phyloP scores from a whole-genome alignment of 2,329 filamentous ascomycete genomes.

The Zasmidium cellare region DNA sequence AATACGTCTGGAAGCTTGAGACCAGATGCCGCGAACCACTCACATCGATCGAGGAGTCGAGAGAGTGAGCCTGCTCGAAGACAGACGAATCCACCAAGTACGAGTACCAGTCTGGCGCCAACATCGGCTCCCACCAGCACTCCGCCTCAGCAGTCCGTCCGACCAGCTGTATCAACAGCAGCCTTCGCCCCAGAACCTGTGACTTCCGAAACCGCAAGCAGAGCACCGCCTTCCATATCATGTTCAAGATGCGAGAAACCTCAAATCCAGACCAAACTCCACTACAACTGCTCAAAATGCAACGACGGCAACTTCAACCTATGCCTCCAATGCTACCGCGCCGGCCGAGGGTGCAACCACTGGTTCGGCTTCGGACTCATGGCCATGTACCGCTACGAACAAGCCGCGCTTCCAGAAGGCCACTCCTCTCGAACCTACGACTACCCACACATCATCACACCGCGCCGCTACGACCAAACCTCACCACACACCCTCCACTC shows the following conservation, averaged over 20 bases:
- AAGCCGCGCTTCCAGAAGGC: conserved; percentile 41
- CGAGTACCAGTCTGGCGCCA: conserved; percentile 6
- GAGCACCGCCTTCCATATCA: conserved; percentile 59
- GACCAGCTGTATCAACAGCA: conserved; percentile 24
- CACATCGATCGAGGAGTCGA: conserved; percentile 6
- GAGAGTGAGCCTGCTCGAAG: conserved; percentile 8
- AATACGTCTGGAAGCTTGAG: conserved; percentile 15
- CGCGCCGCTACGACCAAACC: conserved; percentile 45
- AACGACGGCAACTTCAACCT: conserved; percentile 72
- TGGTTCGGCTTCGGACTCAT: conserved; percentile 86
- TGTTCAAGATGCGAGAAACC: conserved; percentile 70
- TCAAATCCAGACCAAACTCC: conserved; percentile 80
- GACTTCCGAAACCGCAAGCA: conserved; percentile 43
- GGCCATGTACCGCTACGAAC: conserved; percentile 54
- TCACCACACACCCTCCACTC: conserved; percentile 57
- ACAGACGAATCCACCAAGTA: conserved; percentile 5
- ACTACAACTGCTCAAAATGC: conserved; percentile 79
- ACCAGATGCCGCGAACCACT: conserved; percentile 4
- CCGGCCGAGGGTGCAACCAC: conserved; percentile 73
- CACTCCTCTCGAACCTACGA: conserved; percentile 44
- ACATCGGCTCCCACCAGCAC: conserved; percentile 15
- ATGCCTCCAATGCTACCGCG: conserved; percentile 77
- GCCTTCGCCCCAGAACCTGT: conserved; percentile 31
- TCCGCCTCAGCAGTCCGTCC: conserved; percentile 14
- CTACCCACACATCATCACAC: conserved; percentile 54